Evolutionary conservation across 805 yeast species (phyloP), one percentile per base, ranked within the genome.

Genomic region (Yarrowia sp.): DNA sequence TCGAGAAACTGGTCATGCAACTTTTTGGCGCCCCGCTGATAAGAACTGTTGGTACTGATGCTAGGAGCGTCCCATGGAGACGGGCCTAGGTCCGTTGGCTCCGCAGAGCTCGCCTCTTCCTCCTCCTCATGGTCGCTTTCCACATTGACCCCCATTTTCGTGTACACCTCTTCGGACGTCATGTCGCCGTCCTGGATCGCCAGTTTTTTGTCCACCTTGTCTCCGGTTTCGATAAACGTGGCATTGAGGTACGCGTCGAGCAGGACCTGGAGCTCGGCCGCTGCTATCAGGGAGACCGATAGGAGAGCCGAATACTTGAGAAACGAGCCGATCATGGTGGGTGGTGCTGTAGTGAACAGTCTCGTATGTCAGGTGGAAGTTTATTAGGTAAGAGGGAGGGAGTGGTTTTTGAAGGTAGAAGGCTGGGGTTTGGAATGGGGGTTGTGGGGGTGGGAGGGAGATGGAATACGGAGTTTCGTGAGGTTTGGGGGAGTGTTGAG

Each of bases 1-100:
- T 55, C 61, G 47, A 55, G 11, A 41, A 55, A 55, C 47, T 28
- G 47, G 28, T 55, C 61, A 41, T 55, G 61, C 61, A 55, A 39
- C 47, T 55, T 55, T 41, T 55, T 36, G 38, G 61, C 61, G 3
- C 47, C 61, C 38, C 42, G 28, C 18, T 55, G 45, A 8, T 55
- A 39, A 7, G 47, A 22, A 28, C 15, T 11, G 38, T 38, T 35
- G 1, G 13, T 11, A 15, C 47, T 39, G 47, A 55, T 36, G 35
- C 61, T 55, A 3, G 61, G 61, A 7, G 11, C 4, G 4, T 8
- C 17, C 61, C 61, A 55, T 4, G 61, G 45, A 9, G 44, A 22
- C 17, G 61, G 41, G 14, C 13, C 28, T n/a, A 13, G 17, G 35
- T 41, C 31, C 31, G 28, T 10, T 17, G 47, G 10, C 13, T 55